Base-by-base conservation (phyloP, 2,329 filamentous ascomycete species). In the Biscogniauxia sp. region DNA sequence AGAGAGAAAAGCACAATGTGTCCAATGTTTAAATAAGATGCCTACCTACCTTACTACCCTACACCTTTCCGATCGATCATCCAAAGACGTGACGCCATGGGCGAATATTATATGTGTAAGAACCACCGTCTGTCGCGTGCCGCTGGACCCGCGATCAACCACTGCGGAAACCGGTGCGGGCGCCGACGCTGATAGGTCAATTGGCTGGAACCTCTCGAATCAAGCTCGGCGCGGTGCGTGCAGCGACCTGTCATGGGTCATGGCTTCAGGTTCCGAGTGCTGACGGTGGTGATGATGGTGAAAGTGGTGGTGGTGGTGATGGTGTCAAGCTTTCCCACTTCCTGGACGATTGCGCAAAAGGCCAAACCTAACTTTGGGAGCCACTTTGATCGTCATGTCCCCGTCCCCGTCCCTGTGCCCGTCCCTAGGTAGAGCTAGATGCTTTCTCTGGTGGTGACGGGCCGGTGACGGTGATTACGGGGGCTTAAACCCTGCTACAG, bases 171-270 rank as follows among this genome's bases (percentile, higher is more conserved):
- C 58, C 60, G 59, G 63, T 60, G 61, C 56, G 60, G 57, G 59
- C 59, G 57, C 51, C 52, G 56, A 57, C 28, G 50, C 67, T 69
- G 62, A 70, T 70, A 70, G 68, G 69, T 51, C 68, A 69, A 69
- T 70, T 66, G 61, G 60, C 45, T 57, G 58, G 51, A 56, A 60
- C 25, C 25, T 58, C 37, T 32, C 53, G 41, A 41, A 32, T 32
- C 3, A 32, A 45, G 15, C 37, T 45, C 15, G 59, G 53, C 53
- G 54, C 52, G 58, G 51, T 51, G 54, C 25, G 50, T 53, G 52
- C 32, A 37, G 9, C 32, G 32, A 37, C 32, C 32, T 37, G 32
- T 37, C 32, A 37, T 37, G 32, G 32, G 32, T 7, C 32, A 37
- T 37, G 32, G 32, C 9, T 37, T 15, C 9, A 11, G 6, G 6